A percentile compares a stretch with the other conserved stretches of the same genome.
Conservation (phyloP, 1,139 yeast genomes). For the Pichia sp. region DNA sequence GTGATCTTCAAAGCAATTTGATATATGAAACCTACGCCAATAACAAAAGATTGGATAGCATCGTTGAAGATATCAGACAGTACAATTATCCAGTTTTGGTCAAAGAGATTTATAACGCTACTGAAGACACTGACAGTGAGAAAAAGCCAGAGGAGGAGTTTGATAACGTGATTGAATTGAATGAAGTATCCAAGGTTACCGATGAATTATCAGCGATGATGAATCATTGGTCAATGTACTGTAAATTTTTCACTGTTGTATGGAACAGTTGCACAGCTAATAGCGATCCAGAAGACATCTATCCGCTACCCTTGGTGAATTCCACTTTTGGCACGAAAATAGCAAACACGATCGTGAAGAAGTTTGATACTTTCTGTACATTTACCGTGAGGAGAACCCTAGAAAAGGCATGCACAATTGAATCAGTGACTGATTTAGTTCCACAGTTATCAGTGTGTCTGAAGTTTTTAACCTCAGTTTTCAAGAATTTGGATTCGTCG, state of each 20-base stretch:
- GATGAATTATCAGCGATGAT: conserved; percentile 69
- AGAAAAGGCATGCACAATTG: conserved; percentile 74
- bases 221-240: conserved; percentile 82
- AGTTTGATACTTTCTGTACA: conserved; percentile 53
- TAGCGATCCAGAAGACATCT: conserved; percentile 11
- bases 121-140: conserved; percentile 13
- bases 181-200: conserved; percentile 48
- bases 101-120: conserved; percentile 18
- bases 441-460: conserved; percentile 20
- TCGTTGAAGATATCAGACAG: conserved; percentile 46
- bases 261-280: conserved; percentile 38
- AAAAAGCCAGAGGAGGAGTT: conserved; percentile 17
- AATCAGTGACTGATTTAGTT: conserved; percentile 53
- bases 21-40: conserved; percentile 85
- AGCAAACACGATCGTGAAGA: conserved; percentile 42
- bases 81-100: conserved; percentile 49
- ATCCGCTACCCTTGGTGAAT: conserved; percentile 49
- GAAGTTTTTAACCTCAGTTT: conserved; percentile 16
- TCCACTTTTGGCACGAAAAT: conserved; percentile 60
- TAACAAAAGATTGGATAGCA: conserved; percentile 48
- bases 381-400: conserved; percentile 72
- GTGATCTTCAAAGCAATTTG: conserved; percentile 85
- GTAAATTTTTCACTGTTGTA: conserved; percentile 62
- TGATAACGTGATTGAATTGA: conserved; percentile 27
- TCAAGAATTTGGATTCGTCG: conserved; percentile 14